These are phyloP conservation scores for Pontederia crassipes DNA, from an alignment of 176 grass and related monocot genomes.

Conservation along the genomic window DNA sequence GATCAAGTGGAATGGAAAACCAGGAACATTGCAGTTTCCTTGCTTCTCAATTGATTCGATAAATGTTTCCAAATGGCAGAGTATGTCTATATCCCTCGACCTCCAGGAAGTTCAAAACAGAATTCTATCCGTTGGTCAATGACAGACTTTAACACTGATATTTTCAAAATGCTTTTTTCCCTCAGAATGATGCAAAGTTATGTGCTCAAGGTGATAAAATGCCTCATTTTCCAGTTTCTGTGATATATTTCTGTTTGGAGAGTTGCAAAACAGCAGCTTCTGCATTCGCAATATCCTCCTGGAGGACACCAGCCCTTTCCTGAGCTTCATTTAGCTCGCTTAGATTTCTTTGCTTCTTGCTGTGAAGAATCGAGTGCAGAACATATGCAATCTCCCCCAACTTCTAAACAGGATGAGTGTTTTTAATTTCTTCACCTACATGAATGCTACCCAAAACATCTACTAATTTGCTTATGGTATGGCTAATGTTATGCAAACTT, in stretches of 20 bases:
- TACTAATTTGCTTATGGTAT: constrained; percentile 47
- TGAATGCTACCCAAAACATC: constrained; percentile 44
- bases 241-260: constrained; percentile 31
- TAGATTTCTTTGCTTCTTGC: constrained; percentile 66
- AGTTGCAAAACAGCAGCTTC: constrained; percentile 38
- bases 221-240: constrained; percentile 54
- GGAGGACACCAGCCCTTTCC: constrained; percentile 80
- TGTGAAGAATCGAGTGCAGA: constrained; percentile 39
- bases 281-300: constrained; percentile 71
- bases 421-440: constrained; percentile 31
- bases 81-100: constrained; percentile 45
- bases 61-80: constrained; percentile 52
- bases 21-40: constrained; percentile 13
- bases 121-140: constrained; percentile 50
- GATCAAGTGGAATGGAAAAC: constrained; percentile 9
- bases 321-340: constrained; percentile 81
- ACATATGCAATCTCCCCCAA: constrained; percentile 46
- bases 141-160: constrained; percentile 50
- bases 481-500: constrained; percentile 36
- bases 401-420: constrained; percentile 48
- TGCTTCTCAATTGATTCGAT: constrained; percentile 58
- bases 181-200: constrained; percentile 34
- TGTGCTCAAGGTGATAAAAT: constrained; percentile 39
- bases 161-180: constrained; percentile 50
- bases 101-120: constrained; percentile 60